Base-by-base conservation (phyloP, 2,329 filamentous ascomycete species). In the Beauveria brongniartii region DNA sequence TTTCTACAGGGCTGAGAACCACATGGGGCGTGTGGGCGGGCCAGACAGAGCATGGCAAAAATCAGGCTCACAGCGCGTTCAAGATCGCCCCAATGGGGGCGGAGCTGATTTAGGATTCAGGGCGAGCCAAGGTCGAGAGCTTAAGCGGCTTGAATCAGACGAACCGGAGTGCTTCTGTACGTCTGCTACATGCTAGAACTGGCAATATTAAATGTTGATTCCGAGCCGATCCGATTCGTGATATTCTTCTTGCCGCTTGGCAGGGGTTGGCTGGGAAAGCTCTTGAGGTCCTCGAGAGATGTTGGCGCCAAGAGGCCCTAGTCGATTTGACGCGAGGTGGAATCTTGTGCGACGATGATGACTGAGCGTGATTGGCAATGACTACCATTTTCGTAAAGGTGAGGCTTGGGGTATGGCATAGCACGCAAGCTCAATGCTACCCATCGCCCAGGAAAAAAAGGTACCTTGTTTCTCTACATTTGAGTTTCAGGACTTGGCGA, bases 1-100 rank as follows among this genome's bases (percentile, higher is more conserved):
- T 51, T 59, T 59, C 37, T 52, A 59, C 56, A 59, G 56, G 56
- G 56, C 56, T 59, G 56, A 59, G 56, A 48, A 47, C 55, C 55
- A 57, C 55, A 57, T 48, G 47, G 56, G 46, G 56, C n/a, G 48
- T 46, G 24, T 12, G 37, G 18, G 56, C 48, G 56, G 55, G 55
- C 30, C 30, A 50, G 30, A 26, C 9, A 10, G 41, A 34, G 50
- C 18, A 18, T 10, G 44, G 37, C 22, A 2, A 43, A 43, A 28
- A 30, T 5, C 55, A 59, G 48, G 56, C 48, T 52, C 34, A 26
- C 24, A 37, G 52, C 56, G 46, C 47, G 40, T 52, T 51, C 47
- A 34, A 59, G 56, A 46, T 59, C 47, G 46, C 22, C 40, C 20
- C 30, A n/a, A 34, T 30, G 24, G 26, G 48, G 37, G 24, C 48